These are phyloP conservation scores for Sphagnum tenellum DNA, from an alignment of 225 moss, liverwort and hornwort genomes.

Conservation along the genomic window DNA sequence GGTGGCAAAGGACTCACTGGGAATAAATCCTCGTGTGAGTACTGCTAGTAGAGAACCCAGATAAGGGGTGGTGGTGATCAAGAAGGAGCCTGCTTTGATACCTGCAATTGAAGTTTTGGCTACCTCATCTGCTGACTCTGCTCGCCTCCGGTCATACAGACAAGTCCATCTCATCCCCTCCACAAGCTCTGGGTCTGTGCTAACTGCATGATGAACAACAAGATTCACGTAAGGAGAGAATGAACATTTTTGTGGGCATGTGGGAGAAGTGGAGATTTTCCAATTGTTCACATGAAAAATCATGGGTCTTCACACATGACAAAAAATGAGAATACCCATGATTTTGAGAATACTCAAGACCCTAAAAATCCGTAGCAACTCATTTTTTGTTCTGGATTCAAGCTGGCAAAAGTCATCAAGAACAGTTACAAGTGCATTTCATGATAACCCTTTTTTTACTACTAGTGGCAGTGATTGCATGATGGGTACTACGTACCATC, in stretches of 20 bases:
- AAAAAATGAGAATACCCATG: too few relatives aligned
- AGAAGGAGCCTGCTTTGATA: conserved; percentile 53
- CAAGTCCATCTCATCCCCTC: conserved; percentile 55
- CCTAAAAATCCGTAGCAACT: too few relatives aligned
- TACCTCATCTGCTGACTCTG: conserved; percentile 61
- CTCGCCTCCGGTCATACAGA: conserved; percentile 49
- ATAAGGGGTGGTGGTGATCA: conserved; percentile 61
- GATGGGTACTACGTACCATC: conserved; percentile 32
- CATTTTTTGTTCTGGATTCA: too few relatives aligned
- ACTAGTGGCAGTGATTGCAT: not conserved
- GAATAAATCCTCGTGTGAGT: conserved; percentile 68
- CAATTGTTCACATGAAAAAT: too few relatives aligned
- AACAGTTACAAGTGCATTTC: not conserved
- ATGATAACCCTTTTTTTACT: too few relatives aligned
- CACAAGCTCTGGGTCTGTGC: conserved; percentile 53
- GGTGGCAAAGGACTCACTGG: conserved; percentile 54
- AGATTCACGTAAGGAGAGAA: not conserved
- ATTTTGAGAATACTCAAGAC: too few relatives aligned
- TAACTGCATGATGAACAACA: conserved; percentile 23
- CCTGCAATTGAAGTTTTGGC: conserved; percentile 39
- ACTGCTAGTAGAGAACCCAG: conserved; percentile 53
- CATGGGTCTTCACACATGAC: too few relatives aligned
- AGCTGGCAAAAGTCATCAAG: too few relatives aligned
- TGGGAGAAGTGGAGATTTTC: not conserved
- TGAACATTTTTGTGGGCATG: not conserved